Percentiles rank a stretch among this genome's conserved stretches.
These are phyloP conservation scores for Ogataea haglerorum DNA, from an alignment of 805 yeast genomes.

Conservation along the genomic window DNA sequence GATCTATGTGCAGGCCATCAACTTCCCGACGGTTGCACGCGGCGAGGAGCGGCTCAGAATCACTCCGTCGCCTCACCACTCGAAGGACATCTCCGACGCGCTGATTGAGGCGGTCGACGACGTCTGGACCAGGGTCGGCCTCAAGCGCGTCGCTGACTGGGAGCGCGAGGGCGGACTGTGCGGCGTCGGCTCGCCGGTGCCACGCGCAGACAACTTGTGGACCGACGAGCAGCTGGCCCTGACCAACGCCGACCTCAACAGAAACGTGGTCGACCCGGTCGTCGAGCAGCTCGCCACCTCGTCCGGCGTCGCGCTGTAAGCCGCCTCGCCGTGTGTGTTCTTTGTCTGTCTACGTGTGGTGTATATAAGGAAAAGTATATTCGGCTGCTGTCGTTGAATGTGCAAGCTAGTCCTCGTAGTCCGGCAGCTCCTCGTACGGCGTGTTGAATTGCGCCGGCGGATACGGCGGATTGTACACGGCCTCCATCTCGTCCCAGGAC, in stretches of 20 bases:
- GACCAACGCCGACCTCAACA: conserved; percentile 59
- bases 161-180: conserved; percentile 79
- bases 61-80: conserved; percentile 99
- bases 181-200: conserved; percentile 65
- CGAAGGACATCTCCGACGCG: conserved; percentile 67
- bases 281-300: conserved; percentile 65
- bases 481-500: conserved; percentile 34
- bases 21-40: conserved; percentile 95
- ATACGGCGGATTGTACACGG: conserved; percentile 26
- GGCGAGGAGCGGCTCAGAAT: conserved; percentile 95
- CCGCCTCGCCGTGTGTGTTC: conserved; percentile 1
- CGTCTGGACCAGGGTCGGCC: conserved; percentile 69
- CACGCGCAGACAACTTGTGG: conserved; percentile 71
- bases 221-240: conserved; percentile 72
- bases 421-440: conserved; percentile 25
- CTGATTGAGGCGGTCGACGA: conserved; percentile 76
- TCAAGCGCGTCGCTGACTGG: conserved; percentile 80
- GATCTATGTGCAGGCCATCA: conserved; percentile 96
- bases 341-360: conserved; percentile 3
- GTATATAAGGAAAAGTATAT: not conserved
- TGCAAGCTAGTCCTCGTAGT: not conserved
- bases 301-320: conserved; percentile 51
- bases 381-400: too few relatives aligned
- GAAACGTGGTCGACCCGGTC: conserved; percentile 62
- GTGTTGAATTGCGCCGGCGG: conserved; percentile 25